Evolutionary conservation across 768 basidiomycete genomes (phyloP).

Genomic region (Russula virescens): DNA sequence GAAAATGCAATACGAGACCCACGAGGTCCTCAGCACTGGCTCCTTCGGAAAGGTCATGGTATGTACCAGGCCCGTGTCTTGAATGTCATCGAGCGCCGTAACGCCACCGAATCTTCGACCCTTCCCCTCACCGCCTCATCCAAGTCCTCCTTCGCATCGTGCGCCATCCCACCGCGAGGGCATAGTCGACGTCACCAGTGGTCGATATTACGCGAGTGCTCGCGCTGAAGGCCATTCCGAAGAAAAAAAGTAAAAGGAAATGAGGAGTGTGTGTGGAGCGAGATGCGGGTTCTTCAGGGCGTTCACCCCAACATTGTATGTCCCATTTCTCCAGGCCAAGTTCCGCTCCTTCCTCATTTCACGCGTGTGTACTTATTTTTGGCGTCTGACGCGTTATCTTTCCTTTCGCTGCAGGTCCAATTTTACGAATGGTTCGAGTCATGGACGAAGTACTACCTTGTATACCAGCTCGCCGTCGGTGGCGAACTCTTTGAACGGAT

Average conservation of each 20-base stretch:
- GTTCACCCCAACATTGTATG: slow-evolving; percentile 88
- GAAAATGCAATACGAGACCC: too few species aligned
- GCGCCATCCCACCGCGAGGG: neutral
- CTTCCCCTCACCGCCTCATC: too few species aligned
- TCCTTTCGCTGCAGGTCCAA: slow-evolving; percentile 58
- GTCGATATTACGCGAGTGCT: slow-evolving; percentile 63
- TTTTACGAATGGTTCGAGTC: slow-evolving; percentile 97
- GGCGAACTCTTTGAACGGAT: slow-evolving; percentile 95
- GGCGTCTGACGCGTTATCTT: neutral
- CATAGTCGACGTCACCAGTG: too few species aligned
- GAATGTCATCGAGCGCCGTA: too few species aligned
- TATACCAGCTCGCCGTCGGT: slow-evolving; percentile 87
- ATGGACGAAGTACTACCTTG: too few species aligned
- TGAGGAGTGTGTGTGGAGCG: slow-evolving; percentile 78
- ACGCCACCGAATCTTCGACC: too few species aligned
- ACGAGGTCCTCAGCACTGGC: too few species aligned
- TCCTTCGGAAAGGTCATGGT: too few species aligned
- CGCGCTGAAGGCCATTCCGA: slow-evolving; percentile 85
- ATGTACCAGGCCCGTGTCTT: too few species aligned
- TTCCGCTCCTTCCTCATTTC: neutral
- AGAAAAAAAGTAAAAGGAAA: slow-evolving; percentile 93
- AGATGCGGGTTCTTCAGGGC: slow-evolving; percentile 89
- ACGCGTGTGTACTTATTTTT: neutral
- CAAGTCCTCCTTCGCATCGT: neutral
- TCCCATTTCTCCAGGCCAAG: slow-evolving; percentile 20